Conservation (phyloP, 768 basidiomycete genomes). For the Kwoniella sp. region DNA sequence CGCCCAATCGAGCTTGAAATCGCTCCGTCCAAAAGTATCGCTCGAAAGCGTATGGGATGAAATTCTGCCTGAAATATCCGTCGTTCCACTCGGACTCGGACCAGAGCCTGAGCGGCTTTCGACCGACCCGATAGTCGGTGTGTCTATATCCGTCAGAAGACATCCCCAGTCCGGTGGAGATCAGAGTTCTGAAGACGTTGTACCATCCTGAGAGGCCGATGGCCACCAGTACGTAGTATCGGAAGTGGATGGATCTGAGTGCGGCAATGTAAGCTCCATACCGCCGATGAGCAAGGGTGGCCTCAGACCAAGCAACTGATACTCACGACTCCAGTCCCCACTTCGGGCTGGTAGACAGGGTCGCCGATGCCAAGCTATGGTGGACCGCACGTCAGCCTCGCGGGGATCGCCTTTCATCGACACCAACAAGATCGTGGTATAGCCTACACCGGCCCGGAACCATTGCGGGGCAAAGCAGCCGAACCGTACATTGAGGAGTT, state of each 20-base stretch:
- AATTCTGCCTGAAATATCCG: slow-evolving; percentile 6
- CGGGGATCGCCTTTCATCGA: not conserved
- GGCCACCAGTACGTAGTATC: slow-evolving; percentile 23
- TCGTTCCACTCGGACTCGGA: slow-evolving; percentile 21
- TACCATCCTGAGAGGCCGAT: slow-evolving; percentile 31
- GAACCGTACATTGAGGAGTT: slow-evolving; percentile 33
- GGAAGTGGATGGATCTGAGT: slow-evolving; percentile 15
- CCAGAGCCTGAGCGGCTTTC: slow-evolving; percentile 32
- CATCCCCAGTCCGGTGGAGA: slow-evolving; percentile 4
- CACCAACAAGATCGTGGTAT: slow-evolving; percentile 39
- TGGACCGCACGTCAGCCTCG: not conserved
- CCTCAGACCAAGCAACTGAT: not conserved
- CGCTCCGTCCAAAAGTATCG: slow-evolving; percentile 13
- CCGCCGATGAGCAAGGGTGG: not conserved
- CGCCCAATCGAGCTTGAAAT: slow-evolving; percentile 18
- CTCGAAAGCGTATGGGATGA: slow-evolving; percentile 1
- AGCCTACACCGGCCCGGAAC: slow-evolving; percentile 31
- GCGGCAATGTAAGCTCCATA: no score
- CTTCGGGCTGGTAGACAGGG: slow-evolving; percentile 23
- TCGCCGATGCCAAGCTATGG: slow-evolving; percentile 19
- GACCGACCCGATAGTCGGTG: slow-evolving; percentile 15
- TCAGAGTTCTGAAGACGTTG: slow-evolving; percentile 27
- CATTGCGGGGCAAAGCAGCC: slow-evolving; percentile 40
- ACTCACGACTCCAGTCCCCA: slow-evolving; percentile 24
- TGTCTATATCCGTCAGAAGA: slow-evolving; percentile 7